These are phyloP conservation scores for Rhynchospora tenuis DNA, from an alignment of 176 grass and related monocot species.

Conservation along the genomic window DNA sequence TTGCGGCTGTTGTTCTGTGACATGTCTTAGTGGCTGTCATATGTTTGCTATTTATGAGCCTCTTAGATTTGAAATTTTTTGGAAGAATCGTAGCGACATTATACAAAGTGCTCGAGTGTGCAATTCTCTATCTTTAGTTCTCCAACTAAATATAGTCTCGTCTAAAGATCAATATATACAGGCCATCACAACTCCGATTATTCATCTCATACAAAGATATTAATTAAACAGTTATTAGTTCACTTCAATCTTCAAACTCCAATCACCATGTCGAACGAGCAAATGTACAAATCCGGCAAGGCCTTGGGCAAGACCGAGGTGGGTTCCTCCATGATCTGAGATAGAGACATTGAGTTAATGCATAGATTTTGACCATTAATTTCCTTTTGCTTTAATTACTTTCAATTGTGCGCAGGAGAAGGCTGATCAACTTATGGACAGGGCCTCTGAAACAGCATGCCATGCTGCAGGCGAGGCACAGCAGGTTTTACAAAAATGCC, in stretches of 20 bases:
- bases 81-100: background rate
- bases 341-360: background rate
- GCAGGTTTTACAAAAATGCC: conserved; percentile 12
- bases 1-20: background rate
- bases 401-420: conserved; percentile 6
- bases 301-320: conserved; percentile 14
- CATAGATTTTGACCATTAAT: background rate
- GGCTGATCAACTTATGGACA: conserved; percentile 9
- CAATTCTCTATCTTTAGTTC: background rate
- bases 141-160: conserved; percentile 14
- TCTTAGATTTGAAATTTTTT: background rate
- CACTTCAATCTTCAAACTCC: background rate
- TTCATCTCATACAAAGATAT: background rate
- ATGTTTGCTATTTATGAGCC: background rate
- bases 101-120: background rate
- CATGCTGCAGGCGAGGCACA: background rate
- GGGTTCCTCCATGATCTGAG: background rate
- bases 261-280: conserved; percentile 17
- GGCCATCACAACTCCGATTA: background rate
- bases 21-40: background rate
- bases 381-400: background rate
- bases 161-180: background rate
- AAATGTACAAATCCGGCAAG: background rate
- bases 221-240: background rate
- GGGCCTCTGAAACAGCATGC: background rate